A percentile compares a stretch with the other conserved stretches of the same genome.
phyloP scores from a whole-genome alignment of 345 rosid genomes.

The Raphanus sativus region DNA sequence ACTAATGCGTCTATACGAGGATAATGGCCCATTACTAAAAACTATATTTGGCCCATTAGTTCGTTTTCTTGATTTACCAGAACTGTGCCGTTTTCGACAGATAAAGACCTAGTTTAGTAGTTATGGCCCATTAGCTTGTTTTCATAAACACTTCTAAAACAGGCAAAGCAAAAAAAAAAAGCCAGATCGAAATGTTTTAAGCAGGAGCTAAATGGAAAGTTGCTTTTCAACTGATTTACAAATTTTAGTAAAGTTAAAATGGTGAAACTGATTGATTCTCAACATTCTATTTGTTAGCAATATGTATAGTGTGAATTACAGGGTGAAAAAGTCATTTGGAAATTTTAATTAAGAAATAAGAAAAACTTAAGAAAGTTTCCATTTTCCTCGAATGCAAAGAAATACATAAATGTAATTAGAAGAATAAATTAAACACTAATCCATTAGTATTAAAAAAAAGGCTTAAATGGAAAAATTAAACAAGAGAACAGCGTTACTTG shows the following conservation, averaged over 20 bases:
- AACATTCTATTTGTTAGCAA: not conserved
- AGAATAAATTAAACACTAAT: not conserved
- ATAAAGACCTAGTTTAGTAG: not conserved
- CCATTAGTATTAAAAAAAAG: not conserved
- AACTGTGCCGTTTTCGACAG: not conserved
- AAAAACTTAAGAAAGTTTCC: not conserved
- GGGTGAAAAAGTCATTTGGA: not conserved
- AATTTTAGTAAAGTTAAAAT: not conserved
- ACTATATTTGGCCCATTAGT: constrained; percentile 17
- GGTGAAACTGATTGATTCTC: not conserved
- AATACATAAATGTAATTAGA: not conserved
- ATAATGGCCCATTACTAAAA: not conserved
- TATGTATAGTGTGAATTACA: not conserved
- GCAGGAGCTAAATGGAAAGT: not conserved
- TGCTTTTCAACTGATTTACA: not conserved
- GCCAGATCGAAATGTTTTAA: not conserved
- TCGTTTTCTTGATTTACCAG: not conserved
- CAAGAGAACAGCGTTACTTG: constrained; percentile 14
- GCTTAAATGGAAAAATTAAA: not conserved
- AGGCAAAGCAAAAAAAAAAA: not conserved
- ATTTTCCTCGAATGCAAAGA: not conserved
- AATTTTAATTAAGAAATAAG: not conserved
- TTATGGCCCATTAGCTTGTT: not conserved
- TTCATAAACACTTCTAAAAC: not conserved
- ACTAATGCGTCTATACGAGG: not conserved